These are phyloP conservation scores for Neofusicoccum sp. DNA, from an alignment of 2,329 filamentous ascomycete genomes.

Conservation along the genomic window DNA sequence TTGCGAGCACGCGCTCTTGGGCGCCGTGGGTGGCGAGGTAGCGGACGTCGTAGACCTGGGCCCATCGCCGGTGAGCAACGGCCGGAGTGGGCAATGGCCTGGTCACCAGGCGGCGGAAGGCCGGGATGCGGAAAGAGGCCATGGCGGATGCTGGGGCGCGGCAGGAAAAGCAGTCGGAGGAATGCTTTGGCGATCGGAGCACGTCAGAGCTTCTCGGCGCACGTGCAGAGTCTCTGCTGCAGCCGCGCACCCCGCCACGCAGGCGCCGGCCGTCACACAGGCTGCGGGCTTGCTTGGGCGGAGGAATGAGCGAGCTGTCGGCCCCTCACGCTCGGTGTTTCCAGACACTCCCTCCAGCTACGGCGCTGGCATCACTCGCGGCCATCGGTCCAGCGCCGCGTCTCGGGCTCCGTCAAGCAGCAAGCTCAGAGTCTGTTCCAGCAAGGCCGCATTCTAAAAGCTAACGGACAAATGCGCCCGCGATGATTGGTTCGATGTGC, in stretches of 20 bases:
- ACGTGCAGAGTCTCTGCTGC: neutral
- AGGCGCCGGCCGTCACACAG: neutral
- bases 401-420: neutral
- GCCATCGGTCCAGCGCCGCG: slow-evolving; percentile 1
- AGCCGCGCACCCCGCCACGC: neutral
- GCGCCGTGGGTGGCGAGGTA: slow-evolving; percentile 78
- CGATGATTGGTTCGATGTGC: neutral
- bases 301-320: neutral
- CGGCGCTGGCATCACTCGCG: neutral
- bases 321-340: neutral
- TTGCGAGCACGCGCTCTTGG: slow-evolving; percentile 69
- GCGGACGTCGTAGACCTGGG: slow-evolving; percentile 86
- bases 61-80: slow-evolving; percentile 75
- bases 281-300: neutral
- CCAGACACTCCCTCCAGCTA: neutral
- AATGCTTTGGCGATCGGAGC: neutral
- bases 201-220: slow-evolving; percentile 11
- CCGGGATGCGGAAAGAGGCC: slow-evolving; percentile 15
- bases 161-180: neutral
- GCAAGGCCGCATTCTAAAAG: neutral
- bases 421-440: neutral
- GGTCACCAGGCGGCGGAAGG: slow-evolving; percentile 13
- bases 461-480: neutral
- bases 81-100: slow-evolving; percentile 3
- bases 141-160: neutral